phyloP scores from a whole-genome alignment of 306 rosid genomes.

The Elaeagnus macrophylla region DNA sequence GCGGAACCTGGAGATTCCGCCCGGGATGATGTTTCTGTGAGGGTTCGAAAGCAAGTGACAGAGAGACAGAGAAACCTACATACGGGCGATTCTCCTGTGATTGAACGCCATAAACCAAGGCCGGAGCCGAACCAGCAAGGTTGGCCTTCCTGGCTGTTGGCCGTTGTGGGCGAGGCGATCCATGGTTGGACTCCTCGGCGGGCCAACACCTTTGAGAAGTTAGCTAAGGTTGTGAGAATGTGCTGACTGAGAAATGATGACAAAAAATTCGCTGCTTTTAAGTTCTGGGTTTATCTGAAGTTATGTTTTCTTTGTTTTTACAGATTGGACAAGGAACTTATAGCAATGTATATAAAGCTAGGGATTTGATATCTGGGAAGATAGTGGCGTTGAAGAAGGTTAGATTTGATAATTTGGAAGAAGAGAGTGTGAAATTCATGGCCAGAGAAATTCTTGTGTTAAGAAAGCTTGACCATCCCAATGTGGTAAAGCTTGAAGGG shows the following conservation, averaged over 20 bases:
- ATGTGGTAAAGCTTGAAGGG: slow-evolving; percentile 91
- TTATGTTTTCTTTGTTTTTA: slow-evolving; percentile 12
- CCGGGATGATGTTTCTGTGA: slow-evolving; percentile 17
- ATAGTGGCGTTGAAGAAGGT: slow-evolving; percentile 91
- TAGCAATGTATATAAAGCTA: slow-evolving; percentile 96
- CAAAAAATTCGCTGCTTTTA: background rate
- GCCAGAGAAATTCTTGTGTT: slow-evolving; percentile 91
- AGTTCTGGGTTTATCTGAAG: background rate
- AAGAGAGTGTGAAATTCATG: slow-evolving; percentile 98
- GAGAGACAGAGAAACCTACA: slow-evolving; percentile 24
- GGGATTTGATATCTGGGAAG: slow-evolving; percentile 62
- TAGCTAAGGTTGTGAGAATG: slow-evolving; percentile 52
- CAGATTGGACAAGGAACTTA: slow-evolving; percentile 99
- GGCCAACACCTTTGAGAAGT: slow-evolving; percentile 87
- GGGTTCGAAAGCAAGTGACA: slow-evolving; percentile 19
- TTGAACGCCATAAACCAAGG: slow-evolving; percentile 48
- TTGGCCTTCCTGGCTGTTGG: slow-evolving; percentile 93
- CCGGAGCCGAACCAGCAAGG: slow-evolving; percentile 59
- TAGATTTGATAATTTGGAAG: slow-evolving; percentile 88
- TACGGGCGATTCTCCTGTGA: slow-evolving; percentile 40
- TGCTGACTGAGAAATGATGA: slow-evolving; percentile 5
- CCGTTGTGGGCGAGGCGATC: slow-evolving; percentile 87
- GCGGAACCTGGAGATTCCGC: slow-evolving; percentile 16
- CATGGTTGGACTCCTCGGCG: slow-evolving; percentile 93
- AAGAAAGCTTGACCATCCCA: slow-evolving; percentile 91